Conservation (phyloP, 805 yeast species). For the Wickerhamomyces chaumierensis region DNA sequence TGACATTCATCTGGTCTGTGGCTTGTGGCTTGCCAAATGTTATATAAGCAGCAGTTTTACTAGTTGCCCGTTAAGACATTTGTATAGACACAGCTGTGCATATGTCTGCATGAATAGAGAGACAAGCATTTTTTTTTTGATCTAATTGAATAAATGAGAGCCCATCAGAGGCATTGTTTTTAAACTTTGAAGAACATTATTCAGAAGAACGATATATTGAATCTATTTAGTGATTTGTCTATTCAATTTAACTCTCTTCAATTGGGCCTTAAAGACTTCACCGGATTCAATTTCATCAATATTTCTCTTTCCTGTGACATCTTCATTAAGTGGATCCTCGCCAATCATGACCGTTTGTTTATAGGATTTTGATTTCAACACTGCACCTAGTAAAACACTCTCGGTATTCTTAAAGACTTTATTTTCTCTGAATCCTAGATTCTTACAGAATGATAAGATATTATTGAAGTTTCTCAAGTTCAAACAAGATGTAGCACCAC, state of each 20-base stretch:
- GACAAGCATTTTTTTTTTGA: too few relatives aligned
- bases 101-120: too few relatives aligned
- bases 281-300: conserved; percentile 12
- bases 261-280: conserved; percentile 15
- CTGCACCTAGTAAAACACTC: conserved; percentile 58
- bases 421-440: conserved; percentile 57
- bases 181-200: too few relatives aligned
- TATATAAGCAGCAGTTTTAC: too few relatives aligned
- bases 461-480: conserved; percentile 62
- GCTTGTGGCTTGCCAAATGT: too few relatives aligned
- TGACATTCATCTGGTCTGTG: too few relatives aligned
- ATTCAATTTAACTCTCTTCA: conserved; percentile 12
- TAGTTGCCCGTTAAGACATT: too few relatives aligned
- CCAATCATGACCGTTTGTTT: conserved; percentile 65
- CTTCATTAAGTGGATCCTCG: conserved; percentile 25
- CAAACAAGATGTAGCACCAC: conserved; percentile 54
- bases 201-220: too few relatives aligned
- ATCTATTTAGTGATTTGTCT: not conserved
- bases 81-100: too few relatives aligned
- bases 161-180: too few relatives aligned
- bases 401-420: conserved; percentile 45
- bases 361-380: conserved; percentile 60
- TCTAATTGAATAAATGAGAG: too few relatives aligned
- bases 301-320: conserved; percentile 11
- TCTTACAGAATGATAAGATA: conserved; percentile 47